Evolutionary conservation across 129 eudicot species (phyloP).

Genomic region (Ambrosia artemisiifolia): DNA sequence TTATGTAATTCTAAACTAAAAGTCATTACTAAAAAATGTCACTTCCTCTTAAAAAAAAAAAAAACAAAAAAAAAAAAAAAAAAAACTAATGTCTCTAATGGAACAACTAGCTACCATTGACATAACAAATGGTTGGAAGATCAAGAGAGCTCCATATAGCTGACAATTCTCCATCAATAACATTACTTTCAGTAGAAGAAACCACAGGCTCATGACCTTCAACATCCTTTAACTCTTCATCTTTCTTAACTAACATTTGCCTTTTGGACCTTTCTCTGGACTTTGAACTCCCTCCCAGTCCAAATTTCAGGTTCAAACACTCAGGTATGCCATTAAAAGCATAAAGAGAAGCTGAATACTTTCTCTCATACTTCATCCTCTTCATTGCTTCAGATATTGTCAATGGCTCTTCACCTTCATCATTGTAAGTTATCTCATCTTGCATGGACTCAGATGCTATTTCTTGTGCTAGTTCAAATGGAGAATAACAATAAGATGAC

Average conservation of each 20-base stretch:
- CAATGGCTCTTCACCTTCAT: conserved; percentile 49
- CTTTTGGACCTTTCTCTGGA: conserved; percentile 39
- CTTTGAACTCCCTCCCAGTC: conserved; percentile 28
- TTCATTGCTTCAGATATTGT: conserved; percentile 64
- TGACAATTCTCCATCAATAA: conserved; percentile 42
- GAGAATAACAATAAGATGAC: conserved; percentile 40
- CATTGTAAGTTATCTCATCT: conserved; percentile 25
- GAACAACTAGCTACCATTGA: conserved; percentile 27
- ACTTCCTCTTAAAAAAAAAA: no score
- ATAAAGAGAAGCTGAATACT: conserved; percentile 73
- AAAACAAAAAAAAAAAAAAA: no score
- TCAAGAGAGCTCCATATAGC: conserved; percentile 60
- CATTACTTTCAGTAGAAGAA: conserved; percentile 14
- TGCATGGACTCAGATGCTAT: conserved; percentile 33
- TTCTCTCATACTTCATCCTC: conserved; percentile 79
- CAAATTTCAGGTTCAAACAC: conserved; percentile 56
- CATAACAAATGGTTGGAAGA: conserved; percentile 60
- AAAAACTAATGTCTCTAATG: no score
- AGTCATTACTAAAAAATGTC: no score
- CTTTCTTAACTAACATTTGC: conserved; percentile 30
- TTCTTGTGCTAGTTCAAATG: conserved; percentile 64
- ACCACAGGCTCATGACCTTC: conserved; percentile 27
- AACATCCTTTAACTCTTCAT: conserved; percentile 22
- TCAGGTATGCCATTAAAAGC: conserved; percentile 80
- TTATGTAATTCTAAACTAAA: no score